phyloP scores from a whole-genome alignment of 2,329 filamentous ascomycete genomes.

The Aspergillus sp. region DNA sequence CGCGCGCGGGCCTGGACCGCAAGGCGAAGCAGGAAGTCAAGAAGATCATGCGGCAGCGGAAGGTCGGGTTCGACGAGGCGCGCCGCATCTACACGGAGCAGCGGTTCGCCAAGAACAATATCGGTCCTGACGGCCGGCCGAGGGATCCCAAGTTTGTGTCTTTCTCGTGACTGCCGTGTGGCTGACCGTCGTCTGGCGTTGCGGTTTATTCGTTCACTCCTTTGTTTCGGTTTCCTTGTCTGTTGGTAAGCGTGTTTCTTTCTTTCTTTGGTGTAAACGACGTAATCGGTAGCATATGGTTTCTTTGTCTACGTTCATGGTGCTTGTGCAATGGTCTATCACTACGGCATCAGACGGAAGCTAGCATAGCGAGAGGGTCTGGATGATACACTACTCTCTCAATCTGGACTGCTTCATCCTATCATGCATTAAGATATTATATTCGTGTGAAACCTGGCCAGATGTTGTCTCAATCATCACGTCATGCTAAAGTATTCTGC shows the following conservation, averaged over 20 bases:
- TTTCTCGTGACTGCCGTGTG: slow-evolving; percentile 76
- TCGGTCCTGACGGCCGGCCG: slow-evolving; percentile 82
- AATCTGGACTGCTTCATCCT: no score
- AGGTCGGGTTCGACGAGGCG: slow-evolving; percentile 87
- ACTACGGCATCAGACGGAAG: no score
- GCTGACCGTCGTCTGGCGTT: slow-evolving; percentile 4
- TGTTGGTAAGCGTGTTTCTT: not conserved
- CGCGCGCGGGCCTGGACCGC: slow-evolving; percentile 76
- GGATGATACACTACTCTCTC: no score
- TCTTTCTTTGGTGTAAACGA: no score
- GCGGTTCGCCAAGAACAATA: slow-evolving; percentile 81
- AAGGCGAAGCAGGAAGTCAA: slow-evolving; percentile 77
- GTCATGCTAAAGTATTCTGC: slow-evolving; percentile 5
- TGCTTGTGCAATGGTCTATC: no score
- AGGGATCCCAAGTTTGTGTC: slow-evolving; percentile 94
- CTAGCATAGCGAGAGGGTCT: no score
- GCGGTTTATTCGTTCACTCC: not conserved
- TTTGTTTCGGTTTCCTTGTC: not conserved
- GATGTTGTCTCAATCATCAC: slow-evolving; percentile 7
- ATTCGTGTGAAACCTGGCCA: no score
- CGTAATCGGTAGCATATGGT: no score
- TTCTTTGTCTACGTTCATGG: no score
- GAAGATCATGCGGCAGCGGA: slow-evolving; percentile 82
- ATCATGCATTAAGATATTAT: no score
- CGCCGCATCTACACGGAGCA: slow-evolving; percentile 82